These are phyloP conservation scores for Kazachstania bromeliacearum DNA, from an alignment of 805 yeast genomes.

Conservation along the genomic window DNA sequence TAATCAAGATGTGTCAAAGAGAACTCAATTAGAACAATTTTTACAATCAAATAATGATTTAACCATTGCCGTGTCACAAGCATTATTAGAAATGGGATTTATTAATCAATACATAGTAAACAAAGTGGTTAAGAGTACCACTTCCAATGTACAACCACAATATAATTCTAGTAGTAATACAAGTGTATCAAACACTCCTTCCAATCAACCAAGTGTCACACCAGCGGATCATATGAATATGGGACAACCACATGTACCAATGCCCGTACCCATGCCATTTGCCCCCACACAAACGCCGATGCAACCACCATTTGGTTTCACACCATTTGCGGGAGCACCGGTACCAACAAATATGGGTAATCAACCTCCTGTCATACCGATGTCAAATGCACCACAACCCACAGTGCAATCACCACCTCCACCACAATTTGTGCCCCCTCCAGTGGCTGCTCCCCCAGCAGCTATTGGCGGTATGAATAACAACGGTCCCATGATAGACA, in stretches of 20 bases:
- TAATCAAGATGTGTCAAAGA: slow-evolving; percentile 38
- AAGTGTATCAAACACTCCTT: slow-evolving; percentile 6
- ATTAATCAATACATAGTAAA: slow-evolving; percentile 61
- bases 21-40: slow-evolving; percentile 42
- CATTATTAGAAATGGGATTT: slow-evolving; percentile 66
- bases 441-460: slow-evolving; percentile 4
- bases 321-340: slow-evolving; percentile 8
- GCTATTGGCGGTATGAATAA: slow-evolving; percentile 29
- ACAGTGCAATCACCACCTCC: slow-evolving; percentile 6
- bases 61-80: slow-evolving; percentile 63
- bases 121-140: slow-evolving; percentile 33
- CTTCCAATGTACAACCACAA: background rate
- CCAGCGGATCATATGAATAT: too few relatives aligned
- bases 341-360: background rate
- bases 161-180: background rate
- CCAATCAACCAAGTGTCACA: slow-evolving; percentile 1
- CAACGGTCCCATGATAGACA: slow-evolving; percentile 37
- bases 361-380: slow-evolving; percentile 8
- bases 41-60: slow-evolving; percentile 45
- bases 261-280: slow-evolving; percentile 11
- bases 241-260: background rate
- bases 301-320: slow-evolving; percentile 6
- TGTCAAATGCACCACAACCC: slow-evolving; percentile 7
- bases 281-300: slow-evolving; percentile 3
- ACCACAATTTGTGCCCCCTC: slow-evolving; percentile 9